Evolutionary conservation across 2,329 filamentous ascomycete genomes (phyloP), one percentile per base, ranked within the genome.

Genomic region (Pseudocercospora fijiensis): DNA sequence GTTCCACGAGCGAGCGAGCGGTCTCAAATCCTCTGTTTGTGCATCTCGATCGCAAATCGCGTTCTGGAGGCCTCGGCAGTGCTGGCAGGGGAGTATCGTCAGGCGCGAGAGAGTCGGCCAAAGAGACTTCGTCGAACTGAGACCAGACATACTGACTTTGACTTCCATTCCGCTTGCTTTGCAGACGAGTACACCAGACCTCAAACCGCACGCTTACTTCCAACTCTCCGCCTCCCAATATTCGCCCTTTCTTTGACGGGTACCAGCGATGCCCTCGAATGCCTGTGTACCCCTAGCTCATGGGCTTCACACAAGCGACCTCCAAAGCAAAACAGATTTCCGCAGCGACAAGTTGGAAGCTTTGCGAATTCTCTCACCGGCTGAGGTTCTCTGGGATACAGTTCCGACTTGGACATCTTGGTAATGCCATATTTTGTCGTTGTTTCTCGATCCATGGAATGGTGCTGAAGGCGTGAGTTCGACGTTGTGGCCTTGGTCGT

Each of bases 321-420:
- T 24, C 61, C 61, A 43, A 63, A 63, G 41, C 61, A 63, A 10
- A 63, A 63, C 45, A 63, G 55, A n/a, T 55, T 58, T 27, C 61
- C 61, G 37, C 61, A 63, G 33, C 30, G 49, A n/a, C 61, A 63
- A 0, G 55, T 58, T 18, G 61, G 61, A 8, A 49, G 49, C 11
- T n/a, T 51, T 2, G 20, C 28, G 30, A 41, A 60, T 18, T 51
- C 57, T 53, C 16, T 51, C 47, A 18, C 41, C 3, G 22, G 61
- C 26, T 47, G 22, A 13, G 49, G 33, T 41, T 56, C 33, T 28
- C 47, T 33, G 22, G 20, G 57, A 51, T 56, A 33, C n/a, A 43
- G 47, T n/a, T 30, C 49, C 26, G 24, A 47, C 24, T 47, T 53
- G 41, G 49, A 52, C 56, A 45, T 61, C 16, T 37, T 61, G 28